Conservation (phyloP, 768 basidiomycete genomes). For the Auricularia heimuer region DNA sequence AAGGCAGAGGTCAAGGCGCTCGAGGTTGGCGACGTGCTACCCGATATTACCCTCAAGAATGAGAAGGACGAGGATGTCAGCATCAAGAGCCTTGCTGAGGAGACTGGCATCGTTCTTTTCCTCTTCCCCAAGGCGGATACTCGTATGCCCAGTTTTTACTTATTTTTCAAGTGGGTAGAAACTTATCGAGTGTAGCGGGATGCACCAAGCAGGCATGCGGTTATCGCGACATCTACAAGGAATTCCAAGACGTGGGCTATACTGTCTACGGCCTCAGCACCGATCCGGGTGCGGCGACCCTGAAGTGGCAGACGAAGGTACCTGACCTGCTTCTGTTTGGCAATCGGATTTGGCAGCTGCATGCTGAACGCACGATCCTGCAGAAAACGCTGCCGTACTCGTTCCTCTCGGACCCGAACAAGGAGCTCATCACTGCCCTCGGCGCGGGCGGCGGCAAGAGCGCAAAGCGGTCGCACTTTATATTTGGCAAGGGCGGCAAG, state of each 20-base stretch:
- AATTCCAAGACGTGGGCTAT: constrained; percentile 60
- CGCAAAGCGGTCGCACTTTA: constrained; percentile 87
- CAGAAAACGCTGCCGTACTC: constrained; percentile 81
- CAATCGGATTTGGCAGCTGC: too few relatives aligned
- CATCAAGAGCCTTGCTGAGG: constrained; percentile 48
- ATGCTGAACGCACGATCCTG: too few relatives aligned
- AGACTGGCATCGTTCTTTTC: constrained; percentile 75
- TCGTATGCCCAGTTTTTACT: constrained; percentile 37
- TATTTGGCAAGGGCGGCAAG: constrained; percentile 88
- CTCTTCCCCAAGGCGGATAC: constrained; percentile 81
- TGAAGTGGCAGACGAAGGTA: constrained; percentile 82
- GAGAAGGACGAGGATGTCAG: constrained; percentile 77
- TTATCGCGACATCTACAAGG: constrained; percentile 74
- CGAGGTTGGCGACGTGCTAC: constrained; percentile 66
- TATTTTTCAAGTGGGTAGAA: neutral
- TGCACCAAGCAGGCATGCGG: constrained; percentile 92
- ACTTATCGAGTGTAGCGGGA: constrained; percentile 43
- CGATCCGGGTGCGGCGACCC: constrained; percentile 64
- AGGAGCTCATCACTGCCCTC: constrained; percentile 64
- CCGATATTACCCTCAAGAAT: constrained; percentile 68
- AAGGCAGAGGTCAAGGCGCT: constrained; percentile 26
- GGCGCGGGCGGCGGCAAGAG: constrained; percentile 73
- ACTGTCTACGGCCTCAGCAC: constrained; percentile 78
- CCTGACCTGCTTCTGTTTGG: too few relatives aligned
- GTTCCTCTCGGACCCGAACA: constrained; percentile 83